Percentiles rank a stretch among this genome's conserved stretches.
phyloP scores from a whole-genome alignment of 1,284 basidiomycete species.

The Taiwanofungus camphoratus region DNA sequence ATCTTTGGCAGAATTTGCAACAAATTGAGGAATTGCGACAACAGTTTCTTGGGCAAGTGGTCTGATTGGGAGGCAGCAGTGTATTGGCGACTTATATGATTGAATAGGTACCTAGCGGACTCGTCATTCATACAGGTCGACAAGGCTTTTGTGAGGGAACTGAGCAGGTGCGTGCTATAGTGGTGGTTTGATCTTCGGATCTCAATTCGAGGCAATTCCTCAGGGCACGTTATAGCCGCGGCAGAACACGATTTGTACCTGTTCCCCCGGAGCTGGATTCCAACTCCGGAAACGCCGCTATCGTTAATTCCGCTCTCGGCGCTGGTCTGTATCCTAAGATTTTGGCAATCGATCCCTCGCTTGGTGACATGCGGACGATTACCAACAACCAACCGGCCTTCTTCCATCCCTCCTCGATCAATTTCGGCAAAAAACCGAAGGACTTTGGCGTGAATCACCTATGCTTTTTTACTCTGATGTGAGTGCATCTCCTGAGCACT shows the following conservation, averaged over 20 bases:
- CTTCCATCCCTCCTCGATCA: constrained; percentile 94
- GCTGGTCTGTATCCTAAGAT: constrained; percentile 94
- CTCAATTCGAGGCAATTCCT: not conserved
- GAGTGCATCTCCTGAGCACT: constrained; percentile 28
- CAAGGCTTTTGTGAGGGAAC: constrained; percentile 58
- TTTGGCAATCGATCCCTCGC: constrained; percentile 59
- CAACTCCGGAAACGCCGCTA: constrained; percentile 58
- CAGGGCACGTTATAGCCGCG: constrained; percentile 74
- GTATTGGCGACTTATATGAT: constrained; percentile 2
- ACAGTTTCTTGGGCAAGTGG: constrained; percentile 75
- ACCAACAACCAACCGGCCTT: constrained; percentile 79
- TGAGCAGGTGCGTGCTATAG: constrained; percentile 51
- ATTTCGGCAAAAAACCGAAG: constrained; percentile 62
- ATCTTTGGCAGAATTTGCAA: constrained; percentile 66
- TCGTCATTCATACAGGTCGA: constrained; percentile 80
- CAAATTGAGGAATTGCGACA: constrained; percentile 97
- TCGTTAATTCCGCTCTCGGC: constrained; percentile 81
- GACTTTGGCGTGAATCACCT: constrained; percentile 78
- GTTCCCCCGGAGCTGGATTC: constrained; percentile 71
- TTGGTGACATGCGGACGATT: constrained; percentile 69
- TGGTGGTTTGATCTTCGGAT: not conserved
- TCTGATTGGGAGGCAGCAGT: not conserved
- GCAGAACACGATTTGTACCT: constrained; percentile 69
- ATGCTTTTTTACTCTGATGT: constrained; percentile 89
- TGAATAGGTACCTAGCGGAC: constrained; percentile 75